Base-by-base conservation (phyloP, 2,329 filamentous ascomycete species). In the Ascochyta clinopodiicola region DNA sequence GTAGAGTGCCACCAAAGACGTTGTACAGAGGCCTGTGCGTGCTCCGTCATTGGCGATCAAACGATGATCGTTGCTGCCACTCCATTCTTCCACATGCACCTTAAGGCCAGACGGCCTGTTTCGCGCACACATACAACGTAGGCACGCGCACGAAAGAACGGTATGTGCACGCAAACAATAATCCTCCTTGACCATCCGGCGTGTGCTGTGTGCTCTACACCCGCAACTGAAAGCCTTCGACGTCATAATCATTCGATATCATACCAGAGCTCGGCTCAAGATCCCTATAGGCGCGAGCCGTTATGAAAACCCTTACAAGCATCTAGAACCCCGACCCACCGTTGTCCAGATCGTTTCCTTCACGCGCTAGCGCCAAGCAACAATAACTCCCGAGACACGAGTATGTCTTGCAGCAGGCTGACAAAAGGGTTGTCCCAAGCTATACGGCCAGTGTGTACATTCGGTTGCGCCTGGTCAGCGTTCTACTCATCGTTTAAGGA, bases 241-340 rank as follows among this genome's bases (percentile, higher is more conserved):
- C 47, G 53, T 37, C 39, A 47, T 40, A 47, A 44, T 51, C 39
- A 17, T 43, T 34, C 42, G 31, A 51, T 51, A 25, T 31, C 27
- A 35, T 38, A 13, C 46, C 24, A 19, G 29, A 17, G 37, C 24
- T 43, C 39, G 39, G 44, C 37, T 44, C 10, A 29, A 21, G 15
- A 25, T 40, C 27, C 27, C 36, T 21, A 35, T 35, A 45, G 35
- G 7, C 24, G 42, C 44, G 49, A 35, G 44, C 39, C 45, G 19
- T 36, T 45, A 44, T 55, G 52, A 36, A 37, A 40, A 50, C 35
- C 13, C 9, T 29, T 25, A 45, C 35, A 29, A 46, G n/a, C 29
- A n/a, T 44, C 46, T 50, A 55, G 45, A 55, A 40, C 36, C 24
- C 37, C 3, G 17, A 27, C 21, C 39, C 39, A 34, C 15, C 15